A percentile compares a stretch with the other conserved stretches of the same genome.
Conservation (phyloP, 805 yeast species). For the Candida tibetensis region DNA sequence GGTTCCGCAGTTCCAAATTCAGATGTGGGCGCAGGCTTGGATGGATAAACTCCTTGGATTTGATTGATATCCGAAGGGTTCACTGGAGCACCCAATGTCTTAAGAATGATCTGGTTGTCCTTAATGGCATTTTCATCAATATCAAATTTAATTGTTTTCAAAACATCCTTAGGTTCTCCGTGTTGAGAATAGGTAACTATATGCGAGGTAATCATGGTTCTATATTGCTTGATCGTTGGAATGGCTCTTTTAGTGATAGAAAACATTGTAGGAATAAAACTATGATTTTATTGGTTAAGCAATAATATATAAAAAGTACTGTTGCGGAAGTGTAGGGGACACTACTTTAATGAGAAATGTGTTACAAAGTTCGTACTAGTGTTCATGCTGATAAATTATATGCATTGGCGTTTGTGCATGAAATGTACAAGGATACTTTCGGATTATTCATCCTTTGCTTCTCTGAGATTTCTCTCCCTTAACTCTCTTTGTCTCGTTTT, state of each 20-base stretch:
- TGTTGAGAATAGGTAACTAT: constrained; percentile 67
- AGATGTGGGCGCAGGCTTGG: constrained; percentile 47
- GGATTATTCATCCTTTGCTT: constrained; percentile 8
- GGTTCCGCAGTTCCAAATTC: constrained; percentile 61
- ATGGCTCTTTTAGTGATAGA: constrained; percentile 1
- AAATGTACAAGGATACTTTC: too few species aligned
- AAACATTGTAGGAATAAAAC: neutral
- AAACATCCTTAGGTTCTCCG: constrained; percentile 62
- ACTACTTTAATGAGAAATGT: too few species aligned
- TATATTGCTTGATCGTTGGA: constrained; percentile 4
- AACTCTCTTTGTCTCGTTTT: constrained; percentile 33
- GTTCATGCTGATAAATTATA: too few species aligned
- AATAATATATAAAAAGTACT: neutral
- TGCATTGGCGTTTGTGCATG: too few species aligned
- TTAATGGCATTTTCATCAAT: constrained; percentile 46
- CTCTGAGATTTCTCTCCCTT: constrained; percentile 8
- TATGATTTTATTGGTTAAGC: too few species aligned
- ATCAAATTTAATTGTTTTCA: constrained; percentile 50
- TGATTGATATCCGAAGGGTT: constrained; percentile 47
- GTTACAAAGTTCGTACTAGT: too few species aligned
- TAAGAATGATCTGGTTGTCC: constrained; percentile 31
- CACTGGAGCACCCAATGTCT: constrained; percentile 40
- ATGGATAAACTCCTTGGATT: constrained; percentile 46
- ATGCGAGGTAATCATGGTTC: constrained; percentile 49
- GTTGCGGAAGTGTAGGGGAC: too few species aligned